Base-by-base conservation (phyloP, 2,329 filamentous ascomycete genomes). In the Huntiella bhutanensis region DNA sequence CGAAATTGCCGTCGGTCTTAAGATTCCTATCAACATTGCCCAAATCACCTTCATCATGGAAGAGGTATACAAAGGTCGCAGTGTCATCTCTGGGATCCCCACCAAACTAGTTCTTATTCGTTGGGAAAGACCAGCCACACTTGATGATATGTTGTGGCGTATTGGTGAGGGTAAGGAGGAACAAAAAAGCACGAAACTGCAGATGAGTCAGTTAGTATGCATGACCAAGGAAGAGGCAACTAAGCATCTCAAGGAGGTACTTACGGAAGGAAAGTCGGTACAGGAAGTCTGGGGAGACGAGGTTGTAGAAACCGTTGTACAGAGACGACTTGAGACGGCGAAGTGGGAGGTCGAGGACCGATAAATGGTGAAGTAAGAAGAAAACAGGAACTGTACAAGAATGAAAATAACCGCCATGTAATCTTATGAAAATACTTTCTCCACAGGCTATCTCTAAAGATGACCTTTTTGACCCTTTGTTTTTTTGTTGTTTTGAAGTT, bases 171-270 rank as follows among this genome's bases (percentile, higher is more conserved):
- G 69, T 32, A 73, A 75, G 36, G 70, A 77, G n/a, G 75, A 78
- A 16, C 87, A 96, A 59, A 92, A 82, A 56, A 76, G 71, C 40
- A 78, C 82, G n/a, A 71, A 69, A 2, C 54, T 96, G 4, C 61
- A 68, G 32, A 62, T 88, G 54, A 68, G 71, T 22, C 79, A 93
- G 40, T 58, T 95, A 50, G 86, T 94, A 0, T 82, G 82, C 55
- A 84, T 95, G 83, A 95, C 87, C 1, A 93, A 87, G 59, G 87
- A 95, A 51, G 87, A 95, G 61, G 83, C 82, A 3, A 64, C 69
- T 12, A 69, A 73, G 49, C 91, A 98, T 60, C 83, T 92, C 58
- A 82, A 77, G 59, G 68, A 84, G 56, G 70, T 96, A 1, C 65
- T 96, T 39, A 78, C 74, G 54, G 82, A 74, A 0, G 71, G 69